Evolutionary conservation across 768 basidiomycete genomes (phyloP), one percentile per base, ranked within the genome.

Genomic region (Phaffia tasmanica): DNA sequence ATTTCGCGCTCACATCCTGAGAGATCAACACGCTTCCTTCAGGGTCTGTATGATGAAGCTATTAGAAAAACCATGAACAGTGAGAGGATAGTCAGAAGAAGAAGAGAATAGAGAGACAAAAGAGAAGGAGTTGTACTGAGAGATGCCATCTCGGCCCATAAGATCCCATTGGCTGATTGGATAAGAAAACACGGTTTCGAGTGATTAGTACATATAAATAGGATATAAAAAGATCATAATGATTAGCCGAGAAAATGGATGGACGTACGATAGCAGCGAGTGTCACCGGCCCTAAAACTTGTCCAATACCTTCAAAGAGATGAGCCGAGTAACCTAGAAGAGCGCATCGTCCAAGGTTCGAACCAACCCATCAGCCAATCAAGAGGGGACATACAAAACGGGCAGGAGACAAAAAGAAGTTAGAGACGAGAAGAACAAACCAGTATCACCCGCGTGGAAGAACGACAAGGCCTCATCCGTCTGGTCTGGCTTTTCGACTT

Each of bases 361-460:
- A 11, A 11, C 32, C 51, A 15, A 51, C 35, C 2, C 46, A 16
- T 59, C 25, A 48, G 55, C 35, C 35, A 42, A 5, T 11, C 4
- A 25, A 14, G 23, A 18, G 46, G 25, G 15, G 1, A 25, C 16
- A n/a, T 47, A 16, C 51, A 42, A 15, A 6, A n/a, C 35, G 23
- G 27, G 30, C 1, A 25, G 42, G 53, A 51, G 35, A 25, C 3
- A 59, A 53, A 48, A 30, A 29, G 32, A 16, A 27, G 30, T 29
- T 14, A 56, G 30, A 32, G 61, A 53, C 19, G 49, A 51, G 27
- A 27, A n/a, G 25, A 21, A 68, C 72, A 60, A 21, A 74, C 73
- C 75, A 6, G 74, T 76, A 69, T 76, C 75, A 19, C 75, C 75
- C 0, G 73, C 70, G 67, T 76, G 75, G 32, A 73, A 73, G 69